Conservation (phyloP, 305 asterid species). For the Fraxinus dipetala region DNA sequence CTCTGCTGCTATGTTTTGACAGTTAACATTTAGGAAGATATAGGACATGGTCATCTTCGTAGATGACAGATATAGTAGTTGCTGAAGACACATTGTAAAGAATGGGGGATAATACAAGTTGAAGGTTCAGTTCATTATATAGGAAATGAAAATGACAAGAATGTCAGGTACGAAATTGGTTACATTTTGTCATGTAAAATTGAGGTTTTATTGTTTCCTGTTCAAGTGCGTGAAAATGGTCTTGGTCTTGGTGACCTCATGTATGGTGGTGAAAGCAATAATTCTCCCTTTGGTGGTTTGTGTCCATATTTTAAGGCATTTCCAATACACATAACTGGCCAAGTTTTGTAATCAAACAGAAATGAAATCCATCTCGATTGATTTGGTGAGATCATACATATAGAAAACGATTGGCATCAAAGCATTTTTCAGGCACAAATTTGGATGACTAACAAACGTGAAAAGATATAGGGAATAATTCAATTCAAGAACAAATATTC, state of each 20-base stretch:
- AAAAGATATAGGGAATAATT: background rate
- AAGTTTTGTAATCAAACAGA: background rate
- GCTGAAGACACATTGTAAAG: slow-evolving; percentile 65
- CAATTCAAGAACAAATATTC: background rate
- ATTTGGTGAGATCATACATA: background rate
- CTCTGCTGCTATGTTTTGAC: slow-evolving; percentile 21
- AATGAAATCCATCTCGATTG: background rate
- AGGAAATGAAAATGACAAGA: slow-evolving; percentile 38
- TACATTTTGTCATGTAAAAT: slow-evolving; percentile 36
- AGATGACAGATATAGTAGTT: slow-evolving; percentile 43
- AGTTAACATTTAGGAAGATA: slow-evolving; percentile 23
- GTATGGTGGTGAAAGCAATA: background rate
- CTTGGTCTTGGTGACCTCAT: background rate
- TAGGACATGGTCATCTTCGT: slow-evolving; percentile 23
- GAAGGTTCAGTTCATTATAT: slow-evolving; percentile 42
- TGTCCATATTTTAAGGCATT: background rate
- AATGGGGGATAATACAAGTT: slow-evolving; percentile 35
- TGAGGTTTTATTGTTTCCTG: slow-evolving; percentile 29
- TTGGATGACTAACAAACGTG: background rate
- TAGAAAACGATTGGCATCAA: background rate
- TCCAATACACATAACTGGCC: background rate
- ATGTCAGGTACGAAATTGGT: slow-evolving; percentile 30
- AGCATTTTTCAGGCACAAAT: background rate
- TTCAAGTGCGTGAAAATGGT: slow-evolving; percentile 25
- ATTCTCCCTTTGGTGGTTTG: background rate